phyloP scores from a whole-genome alignment of 495 filamentous ascomycete genomes.

The Neurospora cerealis region DNA sequence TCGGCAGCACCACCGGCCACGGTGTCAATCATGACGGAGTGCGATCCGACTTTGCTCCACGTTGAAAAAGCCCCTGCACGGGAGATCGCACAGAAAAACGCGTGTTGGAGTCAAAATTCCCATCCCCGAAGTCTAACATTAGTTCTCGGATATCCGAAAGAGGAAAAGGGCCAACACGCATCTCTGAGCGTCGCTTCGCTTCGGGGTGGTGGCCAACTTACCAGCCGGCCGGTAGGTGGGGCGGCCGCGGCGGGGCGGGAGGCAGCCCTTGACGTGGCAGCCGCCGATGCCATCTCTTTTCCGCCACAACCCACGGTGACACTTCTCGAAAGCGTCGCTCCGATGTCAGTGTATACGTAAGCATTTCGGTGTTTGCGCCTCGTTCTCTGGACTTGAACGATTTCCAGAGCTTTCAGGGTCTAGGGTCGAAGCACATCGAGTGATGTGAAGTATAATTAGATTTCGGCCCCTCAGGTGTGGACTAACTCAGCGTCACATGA shows the following conservation, averaged over 20 bases:
- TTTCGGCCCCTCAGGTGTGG: not conserved
- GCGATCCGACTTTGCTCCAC: not conserved
- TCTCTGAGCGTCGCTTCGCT: not conserved
- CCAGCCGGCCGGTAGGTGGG: not conserved
- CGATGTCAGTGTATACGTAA: not conserved
- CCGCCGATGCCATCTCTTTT: not conserved
- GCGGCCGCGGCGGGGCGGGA: not conserved
- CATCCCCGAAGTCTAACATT: not conserved
- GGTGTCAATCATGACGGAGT: not conserved
- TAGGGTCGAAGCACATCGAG: not conserved
- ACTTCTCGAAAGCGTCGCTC: not conserved
- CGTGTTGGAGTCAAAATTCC: not conserved
- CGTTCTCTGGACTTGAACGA: not conserved
- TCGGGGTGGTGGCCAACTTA: not conserved
- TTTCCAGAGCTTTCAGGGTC: not conserved
- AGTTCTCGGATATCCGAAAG: not conserved
- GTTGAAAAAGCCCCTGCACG: not conserved
- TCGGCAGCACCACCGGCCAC: not conserved
- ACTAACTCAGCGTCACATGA: not conserved
- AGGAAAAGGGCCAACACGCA: not conserved
- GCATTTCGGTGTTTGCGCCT: not conserved
- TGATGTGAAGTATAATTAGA: not conserved
- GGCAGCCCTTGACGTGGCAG: conserved; percentile 10
- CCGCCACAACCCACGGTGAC: not conserved
- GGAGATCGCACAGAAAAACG: not conserved